Conservation (phyloP, 441 rosid species). For the Brassica hybrid region DNA sequence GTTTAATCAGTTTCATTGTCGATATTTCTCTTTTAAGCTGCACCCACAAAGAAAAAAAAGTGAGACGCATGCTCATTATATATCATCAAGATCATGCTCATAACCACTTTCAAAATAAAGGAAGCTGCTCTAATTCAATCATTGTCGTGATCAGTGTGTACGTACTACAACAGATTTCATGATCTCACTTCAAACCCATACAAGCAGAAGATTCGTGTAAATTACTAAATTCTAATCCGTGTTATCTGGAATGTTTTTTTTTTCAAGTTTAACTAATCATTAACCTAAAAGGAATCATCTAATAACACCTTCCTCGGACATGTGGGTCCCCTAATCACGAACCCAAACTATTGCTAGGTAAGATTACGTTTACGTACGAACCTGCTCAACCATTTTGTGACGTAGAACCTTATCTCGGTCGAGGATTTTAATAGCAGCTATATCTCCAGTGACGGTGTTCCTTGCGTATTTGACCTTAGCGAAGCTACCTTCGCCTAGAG, state of each 20-base stretch:
- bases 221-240: background rate
- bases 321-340: conserved; percentile 31
- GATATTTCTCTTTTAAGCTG: conserved; percentile 94
- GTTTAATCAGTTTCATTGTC: conserved; percentile 94
- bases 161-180: background rate
- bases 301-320: conserved; percentile 27
- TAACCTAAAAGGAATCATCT: background rate
- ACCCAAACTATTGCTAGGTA: background rate
- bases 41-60: background rate
- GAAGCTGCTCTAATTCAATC: background rate
- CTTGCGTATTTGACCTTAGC: conserved; percentile 89
- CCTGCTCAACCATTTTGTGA: conserved; percentile 94
- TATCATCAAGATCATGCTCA: background rate
- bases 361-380: conserved; percentile 27
- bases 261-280: background rate
- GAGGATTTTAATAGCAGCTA: conserved; percentile 82
- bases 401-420: conserved; percentile 76
- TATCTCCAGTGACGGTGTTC: conserved; percentile 63
- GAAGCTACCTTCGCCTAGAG: conserved; percentile 91
- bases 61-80: background rate
- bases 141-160: background rate
- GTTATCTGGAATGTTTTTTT: background rate
- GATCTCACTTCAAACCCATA: background rate
- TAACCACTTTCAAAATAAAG: background rate
- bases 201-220: background rate